Evolutionary conservation across 2,329 filamentous ascomycete species (phyloP), one percentile per base, ranked within the genome.

Genomic region (Lasiodiplodia sp.): DNA sequence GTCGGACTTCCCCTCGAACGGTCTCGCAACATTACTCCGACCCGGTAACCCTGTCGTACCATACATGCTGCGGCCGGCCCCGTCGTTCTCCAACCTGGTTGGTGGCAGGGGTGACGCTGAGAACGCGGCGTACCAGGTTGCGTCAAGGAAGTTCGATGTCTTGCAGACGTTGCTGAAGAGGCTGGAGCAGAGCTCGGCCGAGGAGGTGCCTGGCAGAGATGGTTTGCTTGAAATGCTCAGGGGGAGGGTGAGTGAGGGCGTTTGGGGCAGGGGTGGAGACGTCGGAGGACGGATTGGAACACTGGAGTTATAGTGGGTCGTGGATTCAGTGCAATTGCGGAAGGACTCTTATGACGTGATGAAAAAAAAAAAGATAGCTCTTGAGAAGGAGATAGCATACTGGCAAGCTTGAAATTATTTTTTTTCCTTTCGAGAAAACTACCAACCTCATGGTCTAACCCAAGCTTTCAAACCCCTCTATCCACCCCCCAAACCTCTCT

Each of bases 81-180:
- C 85, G 37, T 85, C 84, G 0, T 88, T 87, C 69, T 83, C 84
- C 14, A 87, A 87, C 66, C 81, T 88, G n/a, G 87, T 88, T 0
- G 86, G 85, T 16, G 87, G 87, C 11, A 80, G 83, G 11, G 86
- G 85, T 2, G 87, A 88, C 72, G 78, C 83, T 0, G 85, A 89
- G 72, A 87, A 84, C 70, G 82, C 85, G 1, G 86, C 87, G 3
- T 89, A 87, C 77, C 83, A 84, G 70, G 81, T 90, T 52, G 87
- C 87, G 1, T 83, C 81, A 57, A 84, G 86, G 0, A 89, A 88
- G 72, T 87, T 87, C 71, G 87, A 88, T 67, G 84, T 84, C 2
- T 72, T 89, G 58, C 82, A 83, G 18, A 81, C 82, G 4, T 75
- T 89, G n/a, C 78, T 85, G 34, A 72, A 76, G 28, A 75, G 77